A percentile compares a stretch with the other conserved stretches of the same genome.
phyloP scores from a whole-genome alignment of 495 filamentous ascomycete species.

The Parmelia sp. region DNA sequence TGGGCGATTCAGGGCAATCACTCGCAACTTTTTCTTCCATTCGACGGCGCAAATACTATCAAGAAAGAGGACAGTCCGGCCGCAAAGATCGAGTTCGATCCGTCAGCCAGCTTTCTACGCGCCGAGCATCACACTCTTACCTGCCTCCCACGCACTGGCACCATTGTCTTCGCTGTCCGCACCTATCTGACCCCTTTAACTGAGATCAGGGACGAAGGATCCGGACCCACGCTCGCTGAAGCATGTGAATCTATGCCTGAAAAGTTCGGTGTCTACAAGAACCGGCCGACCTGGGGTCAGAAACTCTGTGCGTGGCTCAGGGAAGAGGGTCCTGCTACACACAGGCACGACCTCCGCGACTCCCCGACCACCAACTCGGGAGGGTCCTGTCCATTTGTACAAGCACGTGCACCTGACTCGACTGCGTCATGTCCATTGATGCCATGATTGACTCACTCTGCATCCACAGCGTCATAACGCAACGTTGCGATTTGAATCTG shows the following conservation, averaged over 20 bases:
- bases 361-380: not conserved
- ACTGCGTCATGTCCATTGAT: not conserved
- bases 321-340: not conserved
- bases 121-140: slow-evolving; percentile 75
- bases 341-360: not conserved
- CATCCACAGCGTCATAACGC: not conserved
- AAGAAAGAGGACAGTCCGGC: slow-evolving; percentile 9
- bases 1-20: slow-evolving; percentile 22
- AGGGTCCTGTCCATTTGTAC: not conserved
- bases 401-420: not conserved
- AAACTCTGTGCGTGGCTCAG: slow-evolving; percentile 19
- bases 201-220: slow-evolving; percentile 63
- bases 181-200: slow-evolving; percentile 67
- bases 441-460: not conserved
- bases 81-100: slow-evolving; percentile 6
- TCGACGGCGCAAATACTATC: slow-evolving; percentile 14
- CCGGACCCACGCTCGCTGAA: slow-evolving; percentile 32
- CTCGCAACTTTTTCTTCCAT: slow-evolving; percentile 10
- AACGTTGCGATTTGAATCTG: not conserved
- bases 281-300: slow-evolving; percentile 14
- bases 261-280: slow-evolving; percentile 20
- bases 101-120: slow-evolving; percentile 31
- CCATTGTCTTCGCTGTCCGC: slow-evolving; percentile 71
- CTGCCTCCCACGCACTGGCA: slow-evolving; percentile 58
- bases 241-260: slow-evolving; percentile 24